phyloP scores from a whole-genome alignment of 2,329 filamentous ascomycete species.

The Metarhizium rileyi region DNA sequence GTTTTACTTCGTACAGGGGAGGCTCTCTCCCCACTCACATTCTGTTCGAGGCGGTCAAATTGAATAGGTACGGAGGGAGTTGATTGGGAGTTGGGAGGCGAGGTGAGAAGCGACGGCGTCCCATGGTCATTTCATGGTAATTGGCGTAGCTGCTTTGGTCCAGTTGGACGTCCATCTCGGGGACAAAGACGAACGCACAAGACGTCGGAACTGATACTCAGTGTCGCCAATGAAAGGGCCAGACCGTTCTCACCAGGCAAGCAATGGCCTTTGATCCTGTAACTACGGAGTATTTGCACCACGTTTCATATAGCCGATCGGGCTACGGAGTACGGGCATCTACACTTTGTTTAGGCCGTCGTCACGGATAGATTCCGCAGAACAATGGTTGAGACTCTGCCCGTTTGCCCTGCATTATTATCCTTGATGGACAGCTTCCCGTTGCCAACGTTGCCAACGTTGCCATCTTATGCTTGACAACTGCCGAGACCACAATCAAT shows the following conservation, averaged over 20 bases:
- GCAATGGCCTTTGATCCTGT: not conserved
- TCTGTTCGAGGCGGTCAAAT: not conserved
- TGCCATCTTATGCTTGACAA: no score
- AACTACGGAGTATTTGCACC: not conserved
- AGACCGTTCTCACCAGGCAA: not conserved
- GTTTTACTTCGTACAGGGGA: constrained; percentile 1
- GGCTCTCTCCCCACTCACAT: not conserved
- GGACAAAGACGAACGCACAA: not conserved
- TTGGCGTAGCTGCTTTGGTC: not conserved
- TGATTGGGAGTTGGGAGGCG: no score
- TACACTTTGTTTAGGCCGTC: no score
- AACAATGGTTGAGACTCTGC: no score
- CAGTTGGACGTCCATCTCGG: not conserved
- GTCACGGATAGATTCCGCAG: no score
- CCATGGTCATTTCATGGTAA: not conserved
- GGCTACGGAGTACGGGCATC: no score
- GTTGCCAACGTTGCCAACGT: no score
- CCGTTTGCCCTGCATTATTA: not conserved
- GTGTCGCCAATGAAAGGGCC: not conserved
- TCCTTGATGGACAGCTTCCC: no score
- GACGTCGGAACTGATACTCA: not conserved
- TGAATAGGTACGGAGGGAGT: not conserved
- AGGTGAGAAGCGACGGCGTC: not conserved
- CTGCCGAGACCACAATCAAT: not conserved
- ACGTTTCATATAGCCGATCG: not conserved